These are phyloP conservation scores for Yarrowia yakushimensis DNA, from an alignment of 805 yeast genomes.

Conservation along the genomic window DNA sequence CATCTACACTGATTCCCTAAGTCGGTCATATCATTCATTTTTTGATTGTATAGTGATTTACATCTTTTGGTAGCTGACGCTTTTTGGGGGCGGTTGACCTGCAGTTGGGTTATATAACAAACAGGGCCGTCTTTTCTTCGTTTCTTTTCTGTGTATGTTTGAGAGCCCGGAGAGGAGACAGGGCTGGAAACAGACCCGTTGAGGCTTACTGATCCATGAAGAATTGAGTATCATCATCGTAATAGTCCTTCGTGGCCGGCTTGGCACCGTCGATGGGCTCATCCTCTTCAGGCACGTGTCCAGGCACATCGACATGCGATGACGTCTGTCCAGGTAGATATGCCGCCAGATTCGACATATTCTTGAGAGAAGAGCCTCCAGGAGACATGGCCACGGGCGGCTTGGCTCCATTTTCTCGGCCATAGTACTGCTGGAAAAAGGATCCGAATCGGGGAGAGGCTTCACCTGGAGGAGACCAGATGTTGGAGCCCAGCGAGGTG, in stretches of 20 bases:
- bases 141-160: background rate
- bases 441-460: constrained; percentile 23
- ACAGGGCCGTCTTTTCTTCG: background rate
- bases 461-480: constrained; percentile 22
- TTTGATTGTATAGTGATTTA: constrained; percentile 21
- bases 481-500: constrained; percentile 22
- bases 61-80: constrained; percentile 21
- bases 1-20: background rate
- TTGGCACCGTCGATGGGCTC: constrained; percentile 4
- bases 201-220: constrained; percentile 22
- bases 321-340: constrained; percentile 2
- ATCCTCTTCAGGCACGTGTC: constrained; percentile 9
- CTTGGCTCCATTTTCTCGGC: constrained; percentile 16
- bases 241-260: constrained; percentile 6
- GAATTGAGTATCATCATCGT: constrained; percentile 26
- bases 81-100: constrained; percentile 3
- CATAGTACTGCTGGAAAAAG: constrained; percentile 22
- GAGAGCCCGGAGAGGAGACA: background rate
- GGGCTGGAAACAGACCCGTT: background rate
- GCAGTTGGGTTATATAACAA: constrained; percentile 11
- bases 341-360: constrained; percentile 9
- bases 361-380: background rate
- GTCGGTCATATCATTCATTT: constrained; percentile 13
- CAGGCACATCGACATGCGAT: background rate
- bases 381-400: constrained; percentile 11